Evolutionary conservation across 228 moss, liverwort and hornwort genomes (phyloP), one percentile per base, ranked within the genome.

Genomic region (Sphagnum fallax): DNA sequence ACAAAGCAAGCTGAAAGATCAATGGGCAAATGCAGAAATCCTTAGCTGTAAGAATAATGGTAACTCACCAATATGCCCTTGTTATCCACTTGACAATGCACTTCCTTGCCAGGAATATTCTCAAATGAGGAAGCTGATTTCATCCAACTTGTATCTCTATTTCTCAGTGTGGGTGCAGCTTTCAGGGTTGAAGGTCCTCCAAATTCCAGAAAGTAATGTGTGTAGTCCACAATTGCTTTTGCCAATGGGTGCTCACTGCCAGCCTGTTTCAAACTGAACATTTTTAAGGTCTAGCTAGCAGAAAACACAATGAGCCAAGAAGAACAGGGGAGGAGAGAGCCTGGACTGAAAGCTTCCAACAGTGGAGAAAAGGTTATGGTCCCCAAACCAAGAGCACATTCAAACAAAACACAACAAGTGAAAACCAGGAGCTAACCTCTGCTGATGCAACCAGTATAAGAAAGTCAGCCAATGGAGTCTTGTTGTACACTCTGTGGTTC

Each of bases 231-330:
- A 52, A 95, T 68, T 32, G 95, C 90, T 79, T 92, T 92, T 5
- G 95, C 90, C 71, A 95, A 58, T 5, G 95, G 92, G 73, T 95
- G 95, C 83, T 95, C 95, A 75, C 95, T 95, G 18, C 85, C 83
- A 15, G 82, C 82, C 84, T 84, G 84, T 65, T 59, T n/a, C 66
- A 32, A 32, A 32, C 32, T 32, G 32, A 32, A 32, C 32, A 32
- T 32, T 32, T 32, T 32, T 1, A 32, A 32, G 32, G 2, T 32
- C 32, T 32, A 32, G 32, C 32, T 32, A 32, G 32, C 32, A 32
- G 32, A 32, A 32, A 32, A 32, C 32, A 32, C 32, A 32, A 32
- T 32, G 32, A 32, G 32, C 32, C 32, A 32, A 32, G 32, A 32
- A 32, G 32, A 32, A 32, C 32, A 32, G 32, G 32, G 32, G 32